Base-by-base conservation (phyloP, 768 basidiomycete species). In the Pleurotus ostreatus region DNA sequence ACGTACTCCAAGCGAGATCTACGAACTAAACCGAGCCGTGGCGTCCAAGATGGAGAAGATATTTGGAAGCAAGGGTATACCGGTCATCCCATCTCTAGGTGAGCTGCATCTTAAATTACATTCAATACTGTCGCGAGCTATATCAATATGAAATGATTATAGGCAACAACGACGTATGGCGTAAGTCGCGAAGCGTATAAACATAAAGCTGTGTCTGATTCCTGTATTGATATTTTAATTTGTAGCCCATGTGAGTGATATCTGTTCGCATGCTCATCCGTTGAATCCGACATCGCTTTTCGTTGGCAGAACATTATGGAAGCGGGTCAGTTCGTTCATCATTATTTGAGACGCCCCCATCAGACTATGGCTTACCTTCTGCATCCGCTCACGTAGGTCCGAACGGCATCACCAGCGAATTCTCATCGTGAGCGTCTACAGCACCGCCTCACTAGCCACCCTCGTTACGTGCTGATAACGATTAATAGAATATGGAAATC, bases 121-220 rank as follows among this genome's bases (percentile, higher is more conserved):
- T 34, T 34, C 30, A 34, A 34, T 34, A 34, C 30, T 34, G 30
- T 11, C 30, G 9, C 9, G 8, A 51, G 16, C 30, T 13, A 25
- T 34, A 25, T 48, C 20, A 25, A 59, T 44, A 55, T 48, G 49
- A 54, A 34, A 37, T 48, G 49, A 37, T 18, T 59, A 20, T 59
- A 89, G 92, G 92, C 20, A 95, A 95, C 70, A 95, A 95, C 69
- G 93, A 95, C 74, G 80, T 95, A 48, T 94, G 89, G 83, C 92
- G 88, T 89, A 71, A 77, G 86, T 58, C 25, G n/a, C 40, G 39
- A 18, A 34, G 30, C 57, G 18, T 18, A 26, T 51, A 37, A 44
- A 57, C 59, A 52, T 45, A 57, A 41, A 56, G 61, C 53, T 59
- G 56, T 38, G 46, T 55, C 57, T 56, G 40, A 41, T 49, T 49